These are phyloP conservation scores for Ascosphaera pollenicola DNA, from an alignment of 2,329 filamentous ascomycete species.

Conservation along the genomic window DNA sequence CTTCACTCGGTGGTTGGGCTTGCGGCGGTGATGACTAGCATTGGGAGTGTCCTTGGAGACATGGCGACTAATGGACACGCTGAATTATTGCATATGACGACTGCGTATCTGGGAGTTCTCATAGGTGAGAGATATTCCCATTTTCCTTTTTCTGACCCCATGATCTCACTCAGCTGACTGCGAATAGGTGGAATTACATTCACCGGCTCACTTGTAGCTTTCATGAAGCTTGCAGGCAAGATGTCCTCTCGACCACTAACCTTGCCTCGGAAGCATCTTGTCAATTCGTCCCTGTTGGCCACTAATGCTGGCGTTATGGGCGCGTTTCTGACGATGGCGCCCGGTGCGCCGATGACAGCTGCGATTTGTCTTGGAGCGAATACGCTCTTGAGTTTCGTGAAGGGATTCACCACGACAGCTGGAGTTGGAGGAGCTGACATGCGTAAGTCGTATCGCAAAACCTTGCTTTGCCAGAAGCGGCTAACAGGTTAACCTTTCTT, in stretches of 20 bases:
- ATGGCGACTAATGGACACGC: no score
- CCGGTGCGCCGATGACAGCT: slow-evolving; percentile 56
- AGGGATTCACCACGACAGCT: slow-evolving; percentile 71
- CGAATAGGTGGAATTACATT: slow-evolving; percentile 55
- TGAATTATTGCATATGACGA: slow-evolving; percentile 71
- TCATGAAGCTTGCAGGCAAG: slow-evolving; percentile 61
- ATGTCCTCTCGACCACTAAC: slow-evolving; percentile 59
- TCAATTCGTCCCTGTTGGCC: slow-evolving; percentile 55
- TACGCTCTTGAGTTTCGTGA: slow-evolving; percentile 55
- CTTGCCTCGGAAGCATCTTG: slow-evolving; percentile 49
- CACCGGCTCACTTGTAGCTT: slow-evolving; percentile 74
- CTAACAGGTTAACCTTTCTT: slow-evolving; percentile 5
- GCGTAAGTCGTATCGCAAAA: slow-evolving; percentile 26
- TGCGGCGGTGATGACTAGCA: slow-evolving; percentile 69
- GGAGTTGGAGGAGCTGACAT: slow-evolving; percentile 88
- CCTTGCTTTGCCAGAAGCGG: neutral
- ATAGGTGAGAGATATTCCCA: slow-evolving; percentile 34
- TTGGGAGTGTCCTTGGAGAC: slow-evolving; percentile 63
- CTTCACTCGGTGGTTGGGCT: slow-evolving; percentile 79
- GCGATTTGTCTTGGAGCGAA: slow-evolving; percentile 58
- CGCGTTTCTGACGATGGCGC: slow-evolving; percentile 60
- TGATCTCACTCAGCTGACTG: slow-evolving; percentile 1
- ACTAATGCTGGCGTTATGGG: slow-evolving; percentile 67
- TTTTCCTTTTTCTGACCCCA: neutral
- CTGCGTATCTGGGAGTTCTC: slow-evolving; percentile 65